A percentile compares a stretch with the other conserved stretches of the same genome.
phyloP scores from a whole-genome alignment of 768 basidiomycete species.

The Macrolepiota albuminosa region DNA sequence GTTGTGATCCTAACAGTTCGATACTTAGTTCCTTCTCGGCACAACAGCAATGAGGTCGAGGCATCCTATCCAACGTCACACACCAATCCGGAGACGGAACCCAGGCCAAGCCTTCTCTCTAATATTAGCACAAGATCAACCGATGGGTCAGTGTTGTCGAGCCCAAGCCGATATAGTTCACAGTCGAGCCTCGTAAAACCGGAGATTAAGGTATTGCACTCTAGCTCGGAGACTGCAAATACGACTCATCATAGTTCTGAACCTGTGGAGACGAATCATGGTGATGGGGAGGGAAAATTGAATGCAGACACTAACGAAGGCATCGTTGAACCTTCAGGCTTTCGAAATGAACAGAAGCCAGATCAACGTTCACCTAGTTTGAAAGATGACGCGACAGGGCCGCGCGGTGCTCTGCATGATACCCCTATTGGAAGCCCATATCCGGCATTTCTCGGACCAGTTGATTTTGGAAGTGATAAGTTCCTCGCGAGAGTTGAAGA shows the following conservation, averaged over 20 bases:
- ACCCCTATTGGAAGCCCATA: background rate
- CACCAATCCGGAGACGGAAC: background rate
- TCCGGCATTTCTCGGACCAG: background rate
- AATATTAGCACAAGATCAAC: constrained; percentile 13
- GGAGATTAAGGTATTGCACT: background rate
- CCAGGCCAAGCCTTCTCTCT: background rate
- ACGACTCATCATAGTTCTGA: background rate
- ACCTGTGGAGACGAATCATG: background rate
- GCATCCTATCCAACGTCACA: constrained; percentile 4
- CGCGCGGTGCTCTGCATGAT: background rate
- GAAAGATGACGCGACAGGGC: background rate
- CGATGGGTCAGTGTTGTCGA: constrained; percentile 5
- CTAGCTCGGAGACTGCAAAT: background rate
- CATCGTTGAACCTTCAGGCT: background rate
- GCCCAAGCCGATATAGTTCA: background rate
- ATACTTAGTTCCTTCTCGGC: background rate
- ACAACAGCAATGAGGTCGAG: background rate
- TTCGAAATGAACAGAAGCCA: background rate
- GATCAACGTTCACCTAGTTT: background rate
- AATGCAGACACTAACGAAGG: background rate
- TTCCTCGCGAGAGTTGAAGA: background rate
- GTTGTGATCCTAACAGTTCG: background rate
- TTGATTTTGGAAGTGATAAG: background rate
- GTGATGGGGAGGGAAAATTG: background rate
- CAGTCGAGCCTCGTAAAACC: background rate